These are phyloP conservation scores for Aegilops sharonensis DNA, from an alignment of 176 grass and related monocot genomes.

Conservation along the genomic window DNA sequence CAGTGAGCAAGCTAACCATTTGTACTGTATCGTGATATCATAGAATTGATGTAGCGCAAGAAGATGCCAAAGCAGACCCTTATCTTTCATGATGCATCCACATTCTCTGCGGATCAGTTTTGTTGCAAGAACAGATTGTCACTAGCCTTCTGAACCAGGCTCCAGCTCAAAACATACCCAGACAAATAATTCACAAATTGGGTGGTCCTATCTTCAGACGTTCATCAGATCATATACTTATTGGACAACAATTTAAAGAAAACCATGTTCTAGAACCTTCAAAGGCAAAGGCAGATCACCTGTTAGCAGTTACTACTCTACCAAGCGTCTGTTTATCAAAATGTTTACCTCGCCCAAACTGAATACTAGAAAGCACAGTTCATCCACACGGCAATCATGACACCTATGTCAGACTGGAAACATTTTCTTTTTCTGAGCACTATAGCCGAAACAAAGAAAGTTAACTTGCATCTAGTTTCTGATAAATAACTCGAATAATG, in stretches of 20 bases:
- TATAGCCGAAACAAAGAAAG: neutral
- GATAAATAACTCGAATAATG: neutral
- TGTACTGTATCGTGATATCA: neutral
- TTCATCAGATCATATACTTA: neutral
- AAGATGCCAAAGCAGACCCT: neutral
- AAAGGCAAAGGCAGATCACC: neutral
- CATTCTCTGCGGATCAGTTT: neutral
- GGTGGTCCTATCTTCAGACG: neutral
- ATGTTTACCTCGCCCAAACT: neutral
- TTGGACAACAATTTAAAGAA: neutral
- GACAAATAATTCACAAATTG: neutral
- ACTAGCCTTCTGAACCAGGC: neutral
- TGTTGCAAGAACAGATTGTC: neutral
- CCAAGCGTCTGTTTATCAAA: neutral
- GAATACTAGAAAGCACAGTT: neutral
- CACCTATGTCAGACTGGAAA: neutral
- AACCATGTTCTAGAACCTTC: neutral
- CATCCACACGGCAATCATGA: neutral
- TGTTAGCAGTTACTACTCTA: constrained; percentile 1
- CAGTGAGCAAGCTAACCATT: neutral
- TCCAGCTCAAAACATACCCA: neutral
- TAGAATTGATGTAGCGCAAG: too few relatives aligned
- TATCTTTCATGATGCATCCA: neutral
- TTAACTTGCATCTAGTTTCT: neutral
- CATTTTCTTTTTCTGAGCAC: neutral